These are phyloP conservation scores for Geranium brycei DNA, from an alignment of 345 rosid genomes.

Conservation along the genomic window DNA sequence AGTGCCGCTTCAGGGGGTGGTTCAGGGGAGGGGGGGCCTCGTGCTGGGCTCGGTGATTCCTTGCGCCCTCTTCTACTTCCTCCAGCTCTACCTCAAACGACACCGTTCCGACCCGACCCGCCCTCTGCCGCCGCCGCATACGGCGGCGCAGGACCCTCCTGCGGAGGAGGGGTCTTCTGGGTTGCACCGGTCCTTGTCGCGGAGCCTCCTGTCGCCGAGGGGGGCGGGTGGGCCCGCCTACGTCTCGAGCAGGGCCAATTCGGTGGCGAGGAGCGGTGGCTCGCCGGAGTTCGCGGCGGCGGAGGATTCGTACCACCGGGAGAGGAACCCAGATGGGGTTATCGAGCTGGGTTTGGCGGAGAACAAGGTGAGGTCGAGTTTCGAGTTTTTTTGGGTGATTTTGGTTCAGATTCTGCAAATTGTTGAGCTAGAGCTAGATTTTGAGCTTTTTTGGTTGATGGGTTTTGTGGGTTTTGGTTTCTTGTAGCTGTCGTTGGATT, in stretches of 20 bases:
- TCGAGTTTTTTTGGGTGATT: background rate
- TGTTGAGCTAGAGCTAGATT: background rate
- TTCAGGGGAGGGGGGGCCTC: slow-evolving; percentile 88
- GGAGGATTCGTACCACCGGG: slow-evolving; percentile 62
- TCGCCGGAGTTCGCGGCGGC: slow-evolving; percentile 31
- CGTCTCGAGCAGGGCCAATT: slow-evolving; percentile 41
- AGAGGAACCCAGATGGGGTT: slow-evolving; percentile 55
- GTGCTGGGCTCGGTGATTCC: slow-evolving; percentile 83
- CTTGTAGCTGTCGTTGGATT: slow-evolving; percentile 37
- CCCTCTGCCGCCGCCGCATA: slow-evolving; percentile 23
- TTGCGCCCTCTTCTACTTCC: slow-evolving; percentile 86
- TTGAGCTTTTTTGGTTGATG: background rate
- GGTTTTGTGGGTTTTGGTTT: background rate
- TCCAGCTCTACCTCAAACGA: slow-evolving; percentile 67
- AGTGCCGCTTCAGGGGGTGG: slow-evolving; percentile 85
- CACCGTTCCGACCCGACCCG: slow-evolving; percentile 29
- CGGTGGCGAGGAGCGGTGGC: slow-evolving; percentile 39
- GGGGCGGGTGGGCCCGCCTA: slow-evolving; percentile 42
- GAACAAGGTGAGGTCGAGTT: slow-evolving; percentile 33
- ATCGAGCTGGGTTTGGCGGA: slow-evolving; percentile 65
- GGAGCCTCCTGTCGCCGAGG: slow-evolving; percentile 59
- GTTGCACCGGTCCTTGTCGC: slow-evolving; percentile 47
- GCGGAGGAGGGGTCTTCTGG: slow-evolving; percentile 32
- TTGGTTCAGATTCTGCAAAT: background rate
- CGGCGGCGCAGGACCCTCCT: slow-evolving; percentile 20